phyloP scores from a whole-genome alignment of 495 filamentous ascomycete species.

The Sordaria brevicollis region DNA sequence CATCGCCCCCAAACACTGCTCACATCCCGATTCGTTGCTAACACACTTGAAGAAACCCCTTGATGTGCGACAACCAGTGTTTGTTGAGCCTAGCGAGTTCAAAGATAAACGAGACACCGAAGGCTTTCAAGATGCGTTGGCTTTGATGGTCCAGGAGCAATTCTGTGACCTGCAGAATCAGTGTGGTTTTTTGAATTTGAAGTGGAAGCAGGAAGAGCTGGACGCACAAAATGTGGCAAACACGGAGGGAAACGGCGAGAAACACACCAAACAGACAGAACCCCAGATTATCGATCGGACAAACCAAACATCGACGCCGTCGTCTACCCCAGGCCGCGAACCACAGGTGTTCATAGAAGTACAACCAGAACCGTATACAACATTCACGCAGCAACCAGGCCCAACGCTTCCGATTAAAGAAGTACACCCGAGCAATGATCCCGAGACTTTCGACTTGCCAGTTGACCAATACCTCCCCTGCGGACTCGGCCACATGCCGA shows the following conservation, averaged over 20 bases:
- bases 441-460: not conserved
- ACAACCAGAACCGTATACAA: not conserved
- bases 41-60: not conserved
- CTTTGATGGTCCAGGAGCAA: not conserved
- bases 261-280: not conserved
- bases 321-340: not conserved
- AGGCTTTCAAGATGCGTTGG: not conserved
- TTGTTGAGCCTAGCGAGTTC: not conserved
- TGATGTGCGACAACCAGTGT: not conserved
- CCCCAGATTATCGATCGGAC: not conserved
- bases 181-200: not conserved
- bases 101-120: not conserved
- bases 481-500: not conserved
- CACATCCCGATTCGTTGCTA: not conserved
- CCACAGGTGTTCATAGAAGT: not conserved
- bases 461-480: not conserved
- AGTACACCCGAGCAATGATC: not conserved
- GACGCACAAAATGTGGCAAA: accelerated
- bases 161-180: not conserved
- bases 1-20: too few species aligned
- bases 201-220: not conserved
- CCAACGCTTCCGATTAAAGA: not conserved
- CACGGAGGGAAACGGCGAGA: not conserved
- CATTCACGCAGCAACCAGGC: accelerated
- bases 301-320: not conserved